Evolutionary conservation across 345 rosid species (phyloP), one percentile per base, ranked within the genome.

Genomic region (Sonneratia caseolaris): DNA sequence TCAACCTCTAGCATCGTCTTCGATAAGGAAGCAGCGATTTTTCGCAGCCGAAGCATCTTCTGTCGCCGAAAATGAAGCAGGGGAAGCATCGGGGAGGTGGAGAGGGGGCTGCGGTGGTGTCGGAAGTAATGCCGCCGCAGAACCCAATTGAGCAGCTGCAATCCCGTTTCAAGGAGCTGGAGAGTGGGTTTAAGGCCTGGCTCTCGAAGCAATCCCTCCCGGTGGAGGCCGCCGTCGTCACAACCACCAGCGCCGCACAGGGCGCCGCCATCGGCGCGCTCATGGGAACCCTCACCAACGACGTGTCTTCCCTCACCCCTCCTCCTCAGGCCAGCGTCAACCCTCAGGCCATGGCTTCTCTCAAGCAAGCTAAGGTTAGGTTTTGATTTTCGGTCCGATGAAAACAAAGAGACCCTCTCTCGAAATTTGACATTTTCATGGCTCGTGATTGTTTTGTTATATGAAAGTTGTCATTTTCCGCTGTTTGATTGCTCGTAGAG

Each of bases 301-400:
- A 91, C 70, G 72, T 86, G 56, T 79, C 91, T 66, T 38, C 85
- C 67, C 42, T 85, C 11, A 67, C 76, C 35, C 76, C 87, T 66
- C 79, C 86, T 11, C 79, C 93, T 51, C 82, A 79, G 70, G 75
- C 89, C 37, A 61, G 81, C 45, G 75, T 89, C 49, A 84, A 89
- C 78, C 87, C 97, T 49, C 87, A 93, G 76, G 93, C 96, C 68
- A 84, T 89, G 93, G 89, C 96, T 49, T 87, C 98, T 42, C 70
- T 93, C 68, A 77, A 89, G 82, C 98, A 93, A 83, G 92, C 97
- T 65, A 97, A 91, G 93, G 98, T 42, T 4, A 5, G 93, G 98
- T 93, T 32, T 38, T 19, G 48, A 37, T 47, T 22, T 35, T 35
- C 1, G 35, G 69, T 5, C 21, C 51, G 3, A 45, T 40, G 48